Percentiles rank a stretch among this genome's conserved stretches.
Evolutionary conservation across 2,329 filamentous ascomycete genomes (phyloP).

Genomic region (Colletotrichum sp.): DNA sequence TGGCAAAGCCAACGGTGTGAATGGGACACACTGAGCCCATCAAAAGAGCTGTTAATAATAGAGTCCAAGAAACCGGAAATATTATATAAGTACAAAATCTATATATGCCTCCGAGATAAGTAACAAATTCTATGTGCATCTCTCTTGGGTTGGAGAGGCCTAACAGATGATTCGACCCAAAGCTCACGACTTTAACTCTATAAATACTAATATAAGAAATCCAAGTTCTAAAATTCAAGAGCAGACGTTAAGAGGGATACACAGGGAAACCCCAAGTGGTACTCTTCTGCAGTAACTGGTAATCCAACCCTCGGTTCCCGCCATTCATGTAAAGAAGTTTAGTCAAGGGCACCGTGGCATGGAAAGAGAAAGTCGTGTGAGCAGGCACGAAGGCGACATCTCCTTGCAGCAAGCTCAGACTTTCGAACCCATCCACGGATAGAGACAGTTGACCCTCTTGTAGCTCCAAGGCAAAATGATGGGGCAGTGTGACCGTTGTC

Average conservation of each 20-base stretch:
- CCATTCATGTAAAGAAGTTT: conserved; percentile 30
- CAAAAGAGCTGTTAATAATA: not conserved
- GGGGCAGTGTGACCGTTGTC: not conserved
- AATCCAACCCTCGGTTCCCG: conserved; percentile 26
- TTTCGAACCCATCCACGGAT: conserved; percentile 23
- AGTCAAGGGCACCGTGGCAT: conserved; percentile 26
- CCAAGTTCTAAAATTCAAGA: accelerated
- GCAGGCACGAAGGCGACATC: conserved; percentile 30
- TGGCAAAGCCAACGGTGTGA: not conserved
- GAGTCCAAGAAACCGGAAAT: not conserved
- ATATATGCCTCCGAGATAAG: accelerated
- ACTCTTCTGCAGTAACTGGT: conserved; percentile 23
- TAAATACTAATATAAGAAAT: accelerated
- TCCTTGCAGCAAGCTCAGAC: conserved; percentile 23
- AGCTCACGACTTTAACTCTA: accelerated
- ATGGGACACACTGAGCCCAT: not conserved
- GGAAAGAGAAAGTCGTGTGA: conserved; percentile 23
- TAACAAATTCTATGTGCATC: accelerated
- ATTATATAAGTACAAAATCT: not conserved
- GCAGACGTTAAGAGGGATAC: conserved; percentile 8
- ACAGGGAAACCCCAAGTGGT: conserved; percentile 24
- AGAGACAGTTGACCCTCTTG: conserved; percentile 28
- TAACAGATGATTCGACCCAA: accelerated
- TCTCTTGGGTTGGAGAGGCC: too few species aligned
- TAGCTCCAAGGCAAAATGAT: conserved; percentile 28